phyloP scores from a whole-genome alignment of 2,329 filamentous ascomycete genomes.

The Penicillium oxalicum region DNA sequence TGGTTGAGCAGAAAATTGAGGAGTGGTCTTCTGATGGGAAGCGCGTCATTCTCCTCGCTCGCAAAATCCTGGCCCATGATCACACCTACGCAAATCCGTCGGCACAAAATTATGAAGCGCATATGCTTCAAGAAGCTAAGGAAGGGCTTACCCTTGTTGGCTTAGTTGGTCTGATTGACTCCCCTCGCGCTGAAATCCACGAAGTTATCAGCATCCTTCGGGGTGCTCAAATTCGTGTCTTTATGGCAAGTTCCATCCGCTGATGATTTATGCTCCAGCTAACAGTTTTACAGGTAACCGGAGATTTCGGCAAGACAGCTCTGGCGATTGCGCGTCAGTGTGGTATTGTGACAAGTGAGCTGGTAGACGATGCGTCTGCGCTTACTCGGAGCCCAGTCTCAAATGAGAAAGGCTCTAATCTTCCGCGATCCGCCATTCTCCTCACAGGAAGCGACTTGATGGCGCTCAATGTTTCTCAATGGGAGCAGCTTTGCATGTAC shows the following conservation, averaged over 20 bases:
- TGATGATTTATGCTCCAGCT: slow-evolving; percentile 34
- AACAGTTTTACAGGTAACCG: slow-evolving; percentile 81
- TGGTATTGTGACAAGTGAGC: slow-evolving; percentile 62
- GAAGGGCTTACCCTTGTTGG: slow-evolving; percentile 49
- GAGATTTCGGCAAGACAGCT: slow-evolving; percentile 70
- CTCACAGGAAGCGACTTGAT: slow-evolving; percentile 43
- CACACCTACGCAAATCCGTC: slow-evolving; percentile 38
- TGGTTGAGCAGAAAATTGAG: slow-evolving; percentile 58
- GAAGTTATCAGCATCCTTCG: slow-evolving; percentile 57
- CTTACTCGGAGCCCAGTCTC: background rate
- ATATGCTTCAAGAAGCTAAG: slow-evolving; percentile 50
- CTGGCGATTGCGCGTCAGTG: slow-evolving; percentile 70
- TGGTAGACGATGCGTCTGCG: slow-evolving; percentile 25
- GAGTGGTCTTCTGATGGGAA: slow-evolving; percentile 63
- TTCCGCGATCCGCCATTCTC: background rate
- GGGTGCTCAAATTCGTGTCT: slow-evolving; percentile 65
- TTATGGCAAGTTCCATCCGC: slow-evolving; percentile 53
- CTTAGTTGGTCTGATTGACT: slow-evolving; percentile 55
- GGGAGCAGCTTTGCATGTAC: background rate
- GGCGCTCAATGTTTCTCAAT: background rate
- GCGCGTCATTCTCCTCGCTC: slow-evolving; percentile 61
- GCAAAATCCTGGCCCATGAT: slow-evolving; percentile 48
- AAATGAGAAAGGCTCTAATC: background rate
- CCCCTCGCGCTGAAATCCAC: slow-evolving; percentile 55
- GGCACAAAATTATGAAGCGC: slow-evolving; percentile 51